These are phyloP conservation scores for Phytophthora pini DNA, from an alignment of 352 stramenopile genomes.

Conservation along the genomic window DNA sequence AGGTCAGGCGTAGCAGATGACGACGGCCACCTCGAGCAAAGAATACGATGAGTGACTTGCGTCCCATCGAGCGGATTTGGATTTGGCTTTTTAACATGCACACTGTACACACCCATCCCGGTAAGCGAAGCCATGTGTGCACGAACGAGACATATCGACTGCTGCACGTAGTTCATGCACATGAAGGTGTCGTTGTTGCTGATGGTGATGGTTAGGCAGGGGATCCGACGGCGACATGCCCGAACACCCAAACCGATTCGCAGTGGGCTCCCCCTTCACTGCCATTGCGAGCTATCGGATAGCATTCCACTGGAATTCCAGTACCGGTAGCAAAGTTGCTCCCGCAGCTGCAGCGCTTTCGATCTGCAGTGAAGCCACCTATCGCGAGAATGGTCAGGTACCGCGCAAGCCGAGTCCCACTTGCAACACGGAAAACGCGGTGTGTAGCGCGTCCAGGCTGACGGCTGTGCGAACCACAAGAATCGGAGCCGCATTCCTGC, in stretches of 20 bases:
- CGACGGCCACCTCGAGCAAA: no score
- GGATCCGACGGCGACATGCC: neutral
- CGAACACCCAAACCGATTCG: neutral
- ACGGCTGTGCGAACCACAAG: conserved; percentile 10
- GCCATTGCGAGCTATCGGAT: neutral
- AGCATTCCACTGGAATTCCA: neutral
- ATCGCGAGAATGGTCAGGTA: conserved; percentile 3
- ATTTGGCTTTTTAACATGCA: conserved; percentile 5
- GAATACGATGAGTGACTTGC: neutral
- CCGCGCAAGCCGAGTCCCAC: conserved; percentile 7
- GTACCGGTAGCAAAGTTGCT: neutral
- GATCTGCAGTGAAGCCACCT: conserved; percentile 7
- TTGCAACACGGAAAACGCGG: conserved; percentile 34
- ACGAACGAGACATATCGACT: conserved; percentile 1
- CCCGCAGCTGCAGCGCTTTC: conserved; percentile 2
- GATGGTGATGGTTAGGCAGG: no score
- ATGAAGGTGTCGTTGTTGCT: neutral
- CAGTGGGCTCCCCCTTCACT: neutral
- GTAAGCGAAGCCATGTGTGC: conserved; percentile 14
- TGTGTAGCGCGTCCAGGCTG: conserved; percentile 14
- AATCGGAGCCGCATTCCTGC: conserved; percentile 7
- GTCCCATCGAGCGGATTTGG: conserved; percentile 23
- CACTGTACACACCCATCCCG: neutral
- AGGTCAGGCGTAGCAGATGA: conserved; percentile 21
- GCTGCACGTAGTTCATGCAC: neutral